A percentile compares a stretch with the other conserved stretches of the same genome.
Conservation (phyloP, 176 grass and related monocot species). For the Raddia guianensis region DNA sequence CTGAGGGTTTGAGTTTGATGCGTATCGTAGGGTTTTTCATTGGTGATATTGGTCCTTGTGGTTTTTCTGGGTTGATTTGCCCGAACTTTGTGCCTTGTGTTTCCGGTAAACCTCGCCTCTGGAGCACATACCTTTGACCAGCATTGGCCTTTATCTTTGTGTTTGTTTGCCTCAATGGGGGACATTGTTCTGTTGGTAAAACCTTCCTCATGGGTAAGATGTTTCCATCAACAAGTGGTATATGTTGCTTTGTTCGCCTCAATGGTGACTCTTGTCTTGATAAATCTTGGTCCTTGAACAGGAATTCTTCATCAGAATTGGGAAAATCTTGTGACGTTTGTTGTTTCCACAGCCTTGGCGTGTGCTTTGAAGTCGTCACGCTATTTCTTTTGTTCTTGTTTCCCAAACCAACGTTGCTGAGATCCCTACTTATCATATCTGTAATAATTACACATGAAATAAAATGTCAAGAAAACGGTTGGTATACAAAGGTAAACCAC, state of each 20-base stretch:
- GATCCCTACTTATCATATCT: conserved; percentile 39
- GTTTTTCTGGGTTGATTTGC: conserved; percentile 27
- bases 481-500: not conserved
- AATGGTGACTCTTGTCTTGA: not conserved
- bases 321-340: not conserved
- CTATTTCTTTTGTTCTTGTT: not conserved
- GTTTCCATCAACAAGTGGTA: not conserved
- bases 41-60: not conserved
- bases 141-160: not conserved
- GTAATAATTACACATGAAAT: not conserved
- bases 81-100: conserved; percentile 17
- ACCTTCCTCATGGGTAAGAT: not conserved
- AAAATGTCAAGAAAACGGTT: not conserved
- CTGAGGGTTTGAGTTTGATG: not conserved
- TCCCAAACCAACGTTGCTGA: not conserved
- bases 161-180: not conserved
- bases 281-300: not conserved
- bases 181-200: not conserved
- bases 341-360: not conserved
- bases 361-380: not conserved
- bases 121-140: not conserved
- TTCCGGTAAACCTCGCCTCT: not conserved
- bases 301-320: not conserved
- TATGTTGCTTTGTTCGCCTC: not conserved
- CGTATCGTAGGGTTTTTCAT: not conserved